Evolutionary conservation across 331 rosid species (phyloP).

Genomic region (Dryas integrifolia): DNA sequence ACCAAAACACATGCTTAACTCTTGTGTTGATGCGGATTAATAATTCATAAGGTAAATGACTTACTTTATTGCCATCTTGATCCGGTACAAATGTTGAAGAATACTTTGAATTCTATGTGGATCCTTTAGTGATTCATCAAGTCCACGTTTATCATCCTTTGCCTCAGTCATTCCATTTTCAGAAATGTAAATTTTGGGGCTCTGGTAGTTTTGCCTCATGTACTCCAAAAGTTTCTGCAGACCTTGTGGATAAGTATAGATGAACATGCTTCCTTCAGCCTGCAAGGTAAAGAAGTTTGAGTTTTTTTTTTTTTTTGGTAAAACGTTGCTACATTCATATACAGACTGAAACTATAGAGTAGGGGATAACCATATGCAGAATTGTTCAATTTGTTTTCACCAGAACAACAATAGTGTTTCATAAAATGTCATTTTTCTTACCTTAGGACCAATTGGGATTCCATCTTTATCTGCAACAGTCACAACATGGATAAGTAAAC

Average conservation of each 20-base stretch:
- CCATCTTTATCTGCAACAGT: conserved; percentile 19
- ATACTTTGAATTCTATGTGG: conserved; percentile 11
- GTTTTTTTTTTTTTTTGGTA: background rate
- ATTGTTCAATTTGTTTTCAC: too few species aligned
- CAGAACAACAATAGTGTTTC: too few species aligned
- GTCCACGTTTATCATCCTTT: background rate
- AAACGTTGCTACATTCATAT: background rate
- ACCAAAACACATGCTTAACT: background rate
- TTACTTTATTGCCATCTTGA: conserved; percentile 9
- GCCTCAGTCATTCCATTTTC: conserved; percentile 25
- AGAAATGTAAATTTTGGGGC: conserved; percentile 33
- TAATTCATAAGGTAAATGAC: background rate
- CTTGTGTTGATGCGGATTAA: background rate
- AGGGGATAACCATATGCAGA: too few species aligned
- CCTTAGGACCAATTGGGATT: conserved; percentile 25
- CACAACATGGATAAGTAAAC: background rate
- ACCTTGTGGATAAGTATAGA: conserved; percentile 26
- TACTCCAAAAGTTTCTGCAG: conserved; percentile 23
- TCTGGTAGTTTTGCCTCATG: conserved; percentile 15
- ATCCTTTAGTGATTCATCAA: conserved; percentile 6
- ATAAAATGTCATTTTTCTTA: background rate
- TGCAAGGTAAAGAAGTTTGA: background rate
- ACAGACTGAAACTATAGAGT: too few species aligned
- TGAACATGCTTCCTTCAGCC: conserved; percentile 19
- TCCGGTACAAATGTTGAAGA: conserved; percentile 13